Evolutionary conservation across 306 rosid species (phyloP), one percentile per base, ranked within the genome.

Genomic region (Rubus parviflorus): DNA sequence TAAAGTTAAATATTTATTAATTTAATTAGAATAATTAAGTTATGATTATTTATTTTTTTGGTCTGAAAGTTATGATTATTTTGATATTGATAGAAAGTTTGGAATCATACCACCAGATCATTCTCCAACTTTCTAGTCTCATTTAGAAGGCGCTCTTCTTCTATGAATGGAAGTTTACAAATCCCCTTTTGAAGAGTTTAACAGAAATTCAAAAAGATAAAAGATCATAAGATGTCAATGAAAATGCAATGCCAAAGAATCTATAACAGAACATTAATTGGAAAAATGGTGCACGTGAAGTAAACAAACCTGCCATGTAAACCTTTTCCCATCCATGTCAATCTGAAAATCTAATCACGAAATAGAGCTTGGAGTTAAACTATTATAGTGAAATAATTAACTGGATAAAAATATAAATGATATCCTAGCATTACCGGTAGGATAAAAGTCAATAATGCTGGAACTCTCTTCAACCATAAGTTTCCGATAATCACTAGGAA

Each of bases 281-380:
- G 3, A 58, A 23, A 75, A 17, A 25, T 10, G 2, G 17, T 17
- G n/a, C 8, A 47, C 4, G 25, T 37, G 13, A 70, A 35, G 19
- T 14, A 67, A 43, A 2, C 0, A 8, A 68, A 90, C 92, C 92
- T 88, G 90, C 92, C 88, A 81, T 13, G 20, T 3, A 77, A 79
- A 88, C 14, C 87, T 79, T 78, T 88, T 88, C 63, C 89, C 92
- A 46, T 86, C 96, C 4, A 1, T 47, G 37, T 90, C 92, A 8
- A 86, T 53, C n/a, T 86, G 85, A 71, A 86, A 85, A 68, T 88
- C 91, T 88, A 68, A 6, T 65, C 20, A 53, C 25, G 12, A 19
- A 77, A 66, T 20, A 62, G 53, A 9, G 15, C 37, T 20, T 16
- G 0, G 48, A 56, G n/a, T 76, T 19, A 74, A 46, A 69, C 4